Base-by-base conservation (phyloP, 2,329 filamentous ascomycete genomes). In the Fusarium verrucosum region DNA sequence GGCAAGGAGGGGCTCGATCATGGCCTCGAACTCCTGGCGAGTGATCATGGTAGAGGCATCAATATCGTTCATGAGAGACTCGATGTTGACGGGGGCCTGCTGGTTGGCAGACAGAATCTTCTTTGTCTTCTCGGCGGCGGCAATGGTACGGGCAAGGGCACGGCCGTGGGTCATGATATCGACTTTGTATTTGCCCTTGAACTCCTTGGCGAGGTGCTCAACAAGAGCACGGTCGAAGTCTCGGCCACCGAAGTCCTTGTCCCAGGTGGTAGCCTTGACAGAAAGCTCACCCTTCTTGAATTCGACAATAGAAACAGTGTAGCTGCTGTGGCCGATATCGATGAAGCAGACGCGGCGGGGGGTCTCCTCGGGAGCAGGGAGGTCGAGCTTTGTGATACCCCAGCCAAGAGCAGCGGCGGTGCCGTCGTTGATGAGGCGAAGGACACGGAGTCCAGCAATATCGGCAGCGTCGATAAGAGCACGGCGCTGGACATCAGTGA, bases 11-110 rank as follows among this genome's bases (percentile, higher is more conserved):
- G 94, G 92, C 82, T 92, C 87, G 65, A 97, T 87, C 77, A 99
- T 88, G 65, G 90, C 88, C 83, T 99, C 95, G 56, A 99, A 88
- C 76, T 98, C 94, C 75, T 97, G 92, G 66, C 95, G 91, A 78
- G 94, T 97, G 75, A 99, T 85, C 85, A 96, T 90, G 60, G 90
- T 84, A 50, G 87, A 87, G 33, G 97, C 95, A 77, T 99, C 95
- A 62, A 97, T 83, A 77, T 99, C 95, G 80, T 98, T 96, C 94
- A 99, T 98, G 71, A 99, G 84, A 32, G 94, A 97, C 83, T 99
- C 95, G 74, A 99, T 96, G 85, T 94, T 98, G 78, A 99, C 81
- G 45, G 94, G 92, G 17, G 94, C 93, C 75, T 91, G 87, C 71
- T 94, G 91, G 82, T 98, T 98, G 76, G 95, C 95, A 32, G 94